A percentile compares a stretch with the other conserved stretches of the same genome.
Conservation (phyloP, 768 basidiomycete genomes). For the Russula foetens region DNA sequence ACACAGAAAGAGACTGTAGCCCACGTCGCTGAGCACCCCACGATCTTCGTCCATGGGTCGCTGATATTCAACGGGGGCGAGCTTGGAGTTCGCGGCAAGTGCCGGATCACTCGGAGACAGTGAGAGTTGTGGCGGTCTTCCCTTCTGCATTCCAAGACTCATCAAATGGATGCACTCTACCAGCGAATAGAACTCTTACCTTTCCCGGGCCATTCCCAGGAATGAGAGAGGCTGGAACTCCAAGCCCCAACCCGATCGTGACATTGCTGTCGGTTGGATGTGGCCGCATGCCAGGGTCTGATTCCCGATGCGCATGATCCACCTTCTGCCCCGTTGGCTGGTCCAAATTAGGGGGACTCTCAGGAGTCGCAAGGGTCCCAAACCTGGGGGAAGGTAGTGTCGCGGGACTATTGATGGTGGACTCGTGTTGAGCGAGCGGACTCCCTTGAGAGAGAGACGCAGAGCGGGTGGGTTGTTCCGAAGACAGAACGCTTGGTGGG, state of each 20-base stretch:
- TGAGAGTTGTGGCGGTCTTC: constrained; percentile 42
- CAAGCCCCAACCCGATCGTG: constrained; percentile 28
- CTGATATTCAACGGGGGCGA: constrained; percentile 23
- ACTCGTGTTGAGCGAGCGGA: constrained; percentile 1
- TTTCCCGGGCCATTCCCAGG: not conserved
- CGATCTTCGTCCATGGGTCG: constrained; percentile 44
- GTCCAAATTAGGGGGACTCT: constrained; percentile 28
- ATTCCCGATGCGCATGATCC: not conserved
- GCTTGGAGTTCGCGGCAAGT: constrained; percentile 35
- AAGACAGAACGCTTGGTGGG: constrained; percentile 51
- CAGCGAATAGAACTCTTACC: not conserved
- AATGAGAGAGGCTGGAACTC: constrained; percentile 17
- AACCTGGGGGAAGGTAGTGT: constrained; percentile 21
- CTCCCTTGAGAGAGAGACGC: constrained; percentile 29
- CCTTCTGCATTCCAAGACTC: constrained; percentile 27
- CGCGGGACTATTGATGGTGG: constrained; percentile 21
- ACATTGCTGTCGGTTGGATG: constrained; percentile 15
- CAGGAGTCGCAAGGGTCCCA: constrained; percentile 24
- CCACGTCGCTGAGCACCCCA: constrained; percentile 59
- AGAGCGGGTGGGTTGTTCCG: constrained; percentile 29
- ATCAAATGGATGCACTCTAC: not conserved
- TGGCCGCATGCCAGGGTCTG: constrained; percentile 12
- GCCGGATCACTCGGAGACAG: constrained; percentile 58
- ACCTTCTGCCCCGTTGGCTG: constrained; percentile 6
- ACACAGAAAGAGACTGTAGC: constrained; percentile 23